These are phyloP conservation scores for Podaxis sp. DNA, from an alignment of 768 basidiomycete species.

Conservation along the genomic window DNA sequence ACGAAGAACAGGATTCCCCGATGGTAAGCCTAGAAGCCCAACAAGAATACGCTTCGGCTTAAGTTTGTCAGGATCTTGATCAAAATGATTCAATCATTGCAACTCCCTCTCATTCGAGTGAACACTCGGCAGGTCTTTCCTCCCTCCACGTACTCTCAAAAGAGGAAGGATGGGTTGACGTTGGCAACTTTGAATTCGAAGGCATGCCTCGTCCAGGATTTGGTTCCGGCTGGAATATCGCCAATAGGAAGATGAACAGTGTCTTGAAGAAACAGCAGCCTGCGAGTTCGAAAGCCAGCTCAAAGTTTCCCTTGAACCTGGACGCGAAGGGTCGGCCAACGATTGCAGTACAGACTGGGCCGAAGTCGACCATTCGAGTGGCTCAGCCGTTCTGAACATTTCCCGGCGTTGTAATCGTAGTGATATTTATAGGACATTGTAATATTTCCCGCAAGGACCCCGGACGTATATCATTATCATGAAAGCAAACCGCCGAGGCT, in stretches of 20 bases:
- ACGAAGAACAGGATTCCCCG: background rate
- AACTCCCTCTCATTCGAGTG: background rate
- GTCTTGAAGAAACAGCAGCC: conserved; percentile 23
- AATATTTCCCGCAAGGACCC: background rate
- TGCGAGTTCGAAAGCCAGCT: conserved; percentile 10
- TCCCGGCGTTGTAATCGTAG: background rate
- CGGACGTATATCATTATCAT: conserved; percentile 5
- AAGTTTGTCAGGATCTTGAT: conserved; percentile 4
- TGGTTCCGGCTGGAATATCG: conserved; percentile 34
- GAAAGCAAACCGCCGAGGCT: background rate
- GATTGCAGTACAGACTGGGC: conserved; percentile 36
- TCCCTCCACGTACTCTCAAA: background rate
- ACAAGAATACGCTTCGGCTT: background rate
- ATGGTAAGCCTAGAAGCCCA: conserved; percentile 1
- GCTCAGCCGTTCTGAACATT: conserved; percentile 12
- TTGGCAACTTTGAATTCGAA: conserved; percentile 29
- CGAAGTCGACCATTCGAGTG: conserved; percentile 26
- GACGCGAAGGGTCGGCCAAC: conserved; percentile 35
- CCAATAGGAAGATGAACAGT: conserved; percentile 14
- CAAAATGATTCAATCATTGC: background rate
- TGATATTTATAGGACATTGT: background rate
- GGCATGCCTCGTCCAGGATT: conserved; percentile 40
- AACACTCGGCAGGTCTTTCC: conserved; percentile 9
- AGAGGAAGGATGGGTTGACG: conserved; percentile 16
- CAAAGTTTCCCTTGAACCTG: conserved; percentile 33